Evolutionary conservation across 75 land plant species (phyloP).

Genomic region (Pinus albicaulis): DNA sequence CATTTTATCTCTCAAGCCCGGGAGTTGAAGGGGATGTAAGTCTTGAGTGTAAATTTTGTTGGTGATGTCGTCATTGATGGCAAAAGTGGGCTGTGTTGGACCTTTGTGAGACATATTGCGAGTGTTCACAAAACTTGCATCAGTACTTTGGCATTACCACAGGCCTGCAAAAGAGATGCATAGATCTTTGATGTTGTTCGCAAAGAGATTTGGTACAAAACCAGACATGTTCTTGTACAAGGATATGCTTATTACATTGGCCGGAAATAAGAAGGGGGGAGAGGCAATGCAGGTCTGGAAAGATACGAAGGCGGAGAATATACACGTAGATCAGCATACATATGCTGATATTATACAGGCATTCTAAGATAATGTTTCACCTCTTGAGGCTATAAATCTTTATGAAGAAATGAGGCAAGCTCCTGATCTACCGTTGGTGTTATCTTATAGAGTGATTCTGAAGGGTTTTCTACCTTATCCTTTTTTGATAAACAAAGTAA

Average conservation of each 20-base stretch:
- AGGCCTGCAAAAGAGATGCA: too few species aligned
- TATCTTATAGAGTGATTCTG: slow-evolving; percentile 63
- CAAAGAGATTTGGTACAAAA: slow-evolving; percentile 89
- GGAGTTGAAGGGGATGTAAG: too few species aligned
- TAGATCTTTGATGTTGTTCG: slow-evolving; percentile 80
- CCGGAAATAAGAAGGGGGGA: slow-evolving; percentile 57
- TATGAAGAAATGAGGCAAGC: slow-evolving; percentile 74
- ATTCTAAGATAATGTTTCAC: slow-evolving; percentile 49
- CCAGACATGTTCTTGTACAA: slow-evolving; percentile 86
- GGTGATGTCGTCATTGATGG: too few species aligned
- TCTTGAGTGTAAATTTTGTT: too few species aligned
- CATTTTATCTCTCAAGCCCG: too few species aligned
- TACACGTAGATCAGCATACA: slow-evolving; percentile 64
- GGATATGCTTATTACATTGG: slow-evolving; percentile 86
- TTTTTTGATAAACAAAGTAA: slow-evolving; percentile 57
- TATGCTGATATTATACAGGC: slow-evolving; percentile 76
- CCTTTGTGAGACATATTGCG: too few species aligned
- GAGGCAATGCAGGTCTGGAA: slow-evolving; percentile 63
- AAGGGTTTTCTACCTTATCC: slow-evolving; percentile 66
- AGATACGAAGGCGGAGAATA: slow-evolving; percentile 60
- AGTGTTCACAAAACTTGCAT: too few species aligned
- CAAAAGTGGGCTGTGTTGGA: too few species aligned
- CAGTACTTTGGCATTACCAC: too few species aligned
- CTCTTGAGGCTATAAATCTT: slow-evolving; percentile 65
- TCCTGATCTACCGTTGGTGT: slow-evolving; percentile 52